Base-by-base conservation (phyloP, 306 rosid genomes). In the Rosa rugosa region DNA sequence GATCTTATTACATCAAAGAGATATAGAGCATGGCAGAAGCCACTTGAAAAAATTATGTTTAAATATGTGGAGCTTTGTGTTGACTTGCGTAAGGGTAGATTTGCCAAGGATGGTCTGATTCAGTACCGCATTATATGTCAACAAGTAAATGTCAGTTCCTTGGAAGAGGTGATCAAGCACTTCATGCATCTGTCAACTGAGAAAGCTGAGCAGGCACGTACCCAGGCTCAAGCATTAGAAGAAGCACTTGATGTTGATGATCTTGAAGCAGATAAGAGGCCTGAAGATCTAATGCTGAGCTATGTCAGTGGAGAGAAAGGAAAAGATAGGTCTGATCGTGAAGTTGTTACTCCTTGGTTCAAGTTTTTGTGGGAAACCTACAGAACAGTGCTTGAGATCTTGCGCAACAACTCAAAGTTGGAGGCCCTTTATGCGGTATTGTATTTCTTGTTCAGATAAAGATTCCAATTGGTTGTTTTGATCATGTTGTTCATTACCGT, bases 261-360 rank as follows among this genome's bases (percentile, higher is more conserved):
- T 79, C 86, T 96, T 16, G 99, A 96, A 88, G 99, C 98, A 0
- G 99, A 96, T 81, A 91, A 93, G 81, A 93, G 97, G 84, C 99
- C 99, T 0, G 99, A 96, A 79, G 99, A 96, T 75, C 81, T 96
- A 63, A 96, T 96, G 99, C 87, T 96, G 1, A 93, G 98, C 76
- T 93, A 89, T 75, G 99, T 96, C 75, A 96, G 99, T 70, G 99
- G 99, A 0, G 99, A 96, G 84, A 96, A 96, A 74, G 99, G 99
- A 54, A 96, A 90, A 57, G 98, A 96, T 46, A 82, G 99, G 75
- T 96, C 99, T 57, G 99, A 96, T 60, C 84, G 98, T 45, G 99
- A 96, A 79, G 87, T 90, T 73, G 99, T 96, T 18, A 96, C 99
- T 11, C 99, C 98, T 1, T 96, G 99, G 99, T 96, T 96, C 82